Evolutionary conservation across 2,329 filamentous ascomycete species (phyloP).

Genomic region (Emergomyces orientalis): DNA sequence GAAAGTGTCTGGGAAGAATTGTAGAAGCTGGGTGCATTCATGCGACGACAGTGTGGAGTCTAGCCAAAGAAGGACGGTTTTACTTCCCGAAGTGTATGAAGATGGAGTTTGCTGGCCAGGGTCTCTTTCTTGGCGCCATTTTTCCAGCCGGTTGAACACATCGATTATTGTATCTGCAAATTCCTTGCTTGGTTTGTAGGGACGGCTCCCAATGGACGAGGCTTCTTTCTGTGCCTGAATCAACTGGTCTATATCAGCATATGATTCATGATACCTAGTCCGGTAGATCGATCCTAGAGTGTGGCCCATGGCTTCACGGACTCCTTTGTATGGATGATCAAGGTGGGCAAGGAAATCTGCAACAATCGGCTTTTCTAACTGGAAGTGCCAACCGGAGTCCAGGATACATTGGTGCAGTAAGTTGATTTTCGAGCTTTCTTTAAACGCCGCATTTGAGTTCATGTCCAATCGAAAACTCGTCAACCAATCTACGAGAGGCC

Average conservation of each 20-base stretch:
- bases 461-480: constrained; percentile 84
- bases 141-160: constrained; percentile 70
- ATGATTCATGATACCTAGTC: constrained; percentile 89
- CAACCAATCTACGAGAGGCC: constrained; percentile 75
- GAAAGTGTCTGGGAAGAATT: constrained; percentile 82
- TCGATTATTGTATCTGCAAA: constrained; percentile 62
- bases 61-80: constrained; percentile 91
- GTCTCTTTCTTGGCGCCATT: constrained; percentile 74
- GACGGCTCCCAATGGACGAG: constrained; percentile 74
- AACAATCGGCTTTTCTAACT: constrained; percentile 75
- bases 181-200: constrained; percentile 69
- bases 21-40: constrained; percentile 81
- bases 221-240: constrained; percentile 67
- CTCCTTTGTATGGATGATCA: constrained; percentile 95
- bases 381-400: constrained; percentile 94
- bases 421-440: constrained; percentile 93
- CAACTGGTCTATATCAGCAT: constrained; percentile 65
- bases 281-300: constrained; percentile 83
- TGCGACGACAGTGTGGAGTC: constrained; percentile 84
- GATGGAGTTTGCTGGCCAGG: constrained; percentile 89
- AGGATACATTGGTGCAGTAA: constrained; percentile 79
- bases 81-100: constrained; percentile 88
- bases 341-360: constrained; percentile 84
- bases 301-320: constrained; percentile 86
- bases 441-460: constrained; percentile 93